Base-by-base conservation (phyloP, 768 basidiomycete genomes). In the Lentinula guzmanii region DNA sequence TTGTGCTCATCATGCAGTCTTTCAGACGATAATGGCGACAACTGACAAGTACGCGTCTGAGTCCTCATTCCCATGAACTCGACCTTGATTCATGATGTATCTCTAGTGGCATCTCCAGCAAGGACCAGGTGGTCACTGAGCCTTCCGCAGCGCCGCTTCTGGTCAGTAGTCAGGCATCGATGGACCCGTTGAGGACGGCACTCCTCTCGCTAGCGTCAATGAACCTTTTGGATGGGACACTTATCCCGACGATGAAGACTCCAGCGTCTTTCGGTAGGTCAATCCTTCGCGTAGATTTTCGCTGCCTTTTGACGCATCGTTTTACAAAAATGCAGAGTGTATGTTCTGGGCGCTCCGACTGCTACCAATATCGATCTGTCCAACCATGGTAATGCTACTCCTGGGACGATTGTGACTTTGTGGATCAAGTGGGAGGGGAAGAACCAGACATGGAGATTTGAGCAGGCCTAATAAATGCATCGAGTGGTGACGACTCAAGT, bases 361-460 rank as follows among this genome's bases (percentile, higher is more conserved):
- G 31, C 58, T 13, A 34, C 51, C n/a, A 76, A 72, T 60, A 61
- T 77, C 39, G 81, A 82, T 60, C 65, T 83, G 6, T 71, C 73
- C 4, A 72, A 80, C 60, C 66, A 80, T 54, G 82, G 82, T 13
- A 75, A 76, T 61, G 18, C 75, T 21, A 66, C 67, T 1, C 73
- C 71, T 9, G 81, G 82, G 7, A 82, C 79, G 0, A 66, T 66
- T 0, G 63, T 82, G 11, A 65, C 72, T 16, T 35, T 81, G 62
- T 82, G 82, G 80, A 62, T 69, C 10, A 72, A 71, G 28, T 77
- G 75, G 78, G 65, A 68, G 0, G 77, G 73, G 3, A 48, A 63
- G 15, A 78, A 81, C 65, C 82, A 83, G 70, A 67, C 72, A 10
- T 83, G 82, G 82, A 64, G 53, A 15, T n/a, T n/a, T n/a, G n/a